Conservation (phyloP, 495 filamentous ascomycete genomes). For the Platismatia glauca region DNA sequence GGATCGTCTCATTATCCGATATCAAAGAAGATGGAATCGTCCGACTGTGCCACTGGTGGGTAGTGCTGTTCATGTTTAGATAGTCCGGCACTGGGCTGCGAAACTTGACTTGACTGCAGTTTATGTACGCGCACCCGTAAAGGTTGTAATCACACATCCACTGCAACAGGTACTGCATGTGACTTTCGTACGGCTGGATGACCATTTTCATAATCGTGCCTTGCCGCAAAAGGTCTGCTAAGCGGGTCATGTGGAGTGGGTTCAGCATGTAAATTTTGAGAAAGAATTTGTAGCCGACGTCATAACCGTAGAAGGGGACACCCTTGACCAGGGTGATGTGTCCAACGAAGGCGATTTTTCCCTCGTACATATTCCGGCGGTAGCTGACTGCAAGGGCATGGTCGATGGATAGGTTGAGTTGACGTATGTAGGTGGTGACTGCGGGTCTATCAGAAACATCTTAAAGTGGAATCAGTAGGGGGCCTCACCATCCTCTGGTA, state of each 20-base stretch:
- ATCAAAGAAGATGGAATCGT: slow-evolving; percentile 49
- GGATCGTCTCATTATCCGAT: slow-evolving; percentile 52
- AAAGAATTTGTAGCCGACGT: slow-evolving; percentile 85
- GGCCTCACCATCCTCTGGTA: slow-evolving; percentile 52
- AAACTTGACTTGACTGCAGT: slow-evolving; percentile 59
- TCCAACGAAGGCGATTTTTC: slow-evolving; percentile 65
- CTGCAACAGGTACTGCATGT: slow-evolving; percentile 82
- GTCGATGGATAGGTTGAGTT: slow-evolving; percentile 72
- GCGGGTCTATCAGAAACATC: slow-evolving; percentile 17
- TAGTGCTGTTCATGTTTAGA: slow-evolving; percentile 44
- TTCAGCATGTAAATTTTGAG: slow-evolving; percentile 92
- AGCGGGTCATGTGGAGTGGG: slow-evolving; percentile 66
- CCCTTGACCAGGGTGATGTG: slow-evolving; percentile 89
- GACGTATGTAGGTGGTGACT: slow-evolving; percentile 64
- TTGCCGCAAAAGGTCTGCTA: slow-evolving; percentile 77
- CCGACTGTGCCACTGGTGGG: slow-evolving; percentile 71
- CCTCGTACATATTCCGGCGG: slow-evolving; percentile 60
- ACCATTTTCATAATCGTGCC: slow-evolving; percentile 72
- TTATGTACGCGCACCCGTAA: slow-evolving; percentile 84
- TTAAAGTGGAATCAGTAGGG: neutral
- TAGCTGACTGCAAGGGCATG: slow-evolving; percentile 76
- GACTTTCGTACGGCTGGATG: slow-evolving; percentile 89
- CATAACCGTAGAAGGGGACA: slow-evolving; percentile 87
- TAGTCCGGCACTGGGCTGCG: slow-evolving; percentile 66
- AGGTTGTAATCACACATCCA: slow-evolving; percentile 98